These are phyloP conservation scores for Phytophthora chlamydospora DNA, from an alignment of 352 stramenopile species.

Conservation along the genomic window DNA sequence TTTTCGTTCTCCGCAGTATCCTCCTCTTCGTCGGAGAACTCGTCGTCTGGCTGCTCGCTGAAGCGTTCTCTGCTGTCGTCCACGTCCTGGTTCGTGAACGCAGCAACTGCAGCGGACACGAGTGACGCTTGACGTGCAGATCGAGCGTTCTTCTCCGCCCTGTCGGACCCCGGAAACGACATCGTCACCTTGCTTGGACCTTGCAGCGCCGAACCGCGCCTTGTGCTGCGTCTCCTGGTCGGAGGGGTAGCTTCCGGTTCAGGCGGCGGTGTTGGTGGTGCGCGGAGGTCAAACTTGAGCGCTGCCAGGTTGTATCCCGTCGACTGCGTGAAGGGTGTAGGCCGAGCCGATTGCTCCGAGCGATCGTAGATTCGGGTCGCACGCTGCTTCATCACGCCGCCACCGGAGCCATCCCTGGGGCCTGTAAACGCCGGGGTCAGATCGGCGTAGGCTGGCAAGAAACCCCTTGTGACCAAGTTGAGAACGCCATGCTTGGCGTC, in stretches of 20 bases:
- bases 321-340: constrained; percentile 63
- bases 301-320: constrained; percentile 75
- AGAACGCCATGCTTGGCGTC: constrained; percentile 71
- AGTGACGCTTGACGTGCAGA: constrained; percentile 21
- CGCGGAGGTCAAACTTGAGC: constrained; percentile 79
- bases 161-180: constrained; percentile 30
- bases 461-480: constrained; percentile 74
- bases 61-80: constrained; percentile 16
- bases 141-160: constrained; percentile 7
- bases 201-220: constrained; percentile 15
- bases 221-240: constrained; percentile 21
- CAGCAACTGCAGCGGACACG: constrained; percentile 23
- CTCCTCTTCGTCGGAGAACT: constrained; percentile 24
- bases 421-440: constrained; percentile 71
- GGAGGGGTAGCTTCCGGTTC: constrained; percentile 4
- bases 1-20: constrained; percentile 24
- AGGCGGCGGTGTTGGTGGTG: constrained; percentile 7
- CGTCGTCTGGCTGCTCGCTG: constrained; percentile 23
- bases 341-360: constrained; percentile 49
- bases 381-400: constrained; percentile 61
- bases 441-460: constrained; percentile 63
- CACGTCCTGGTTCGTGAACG: constrained; percentile 41
- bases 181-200: constrained; percentile 36
- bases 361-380: constrained; percentile 65
- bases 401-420: constrained; percentile 23